Conservation (phyloP, 768 basidiomycete genomes). For the Suillus luteus region DNA sequence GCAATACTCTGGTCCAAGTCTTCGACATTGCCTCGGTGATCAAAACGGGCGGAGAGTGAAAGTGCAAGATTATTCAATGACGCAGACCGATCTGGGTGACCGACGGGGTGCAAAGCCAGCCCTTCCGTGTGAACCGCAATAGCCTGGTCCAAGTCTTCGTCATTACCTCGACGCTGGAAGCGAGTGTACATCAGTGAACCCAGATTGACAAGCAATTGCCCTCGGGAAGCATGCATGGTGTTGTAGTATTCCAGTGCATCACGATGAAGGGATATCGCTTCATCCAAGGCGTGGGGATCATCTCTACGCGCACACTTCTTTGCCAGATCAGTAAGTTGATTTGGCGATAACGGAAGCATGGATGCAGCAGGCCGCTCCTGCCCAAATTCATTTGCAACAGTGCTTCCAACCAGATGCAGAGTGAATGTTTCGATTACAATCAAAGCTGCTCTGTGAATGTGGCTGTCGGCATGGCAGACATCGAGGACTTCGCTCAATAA, state of each 20-base stretch:
- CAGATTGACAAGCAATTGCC: background rate
- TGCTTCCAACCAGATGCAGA: background rate
- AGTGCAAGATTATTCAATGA: background rate
- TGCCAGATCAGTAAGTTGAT: background rate
- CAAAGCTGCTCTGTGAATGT: background rate
- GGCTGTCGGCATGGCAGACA: background rate
- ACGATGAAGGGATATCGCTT: background rate
- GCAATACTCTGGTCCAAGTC: background rate
- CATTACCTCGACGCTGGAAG: background rate
- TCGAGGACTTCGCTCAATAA: background rate
- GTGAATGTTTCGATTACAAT: background rate
- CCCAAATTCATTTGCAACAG: background rate
- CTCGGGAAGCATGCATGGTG: background rate
- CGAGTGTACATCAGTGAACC: fast-evolving
- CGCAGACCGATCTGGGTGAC: background rate
- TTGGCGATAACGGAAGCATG: background rate
- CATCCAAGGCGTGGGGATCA: background rate
- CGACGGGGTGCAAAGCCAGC: background rate
- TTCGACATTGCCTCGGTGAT: background rate
- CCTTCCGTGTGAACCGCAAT: background rate
- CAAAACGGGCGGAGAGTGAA: background rate
- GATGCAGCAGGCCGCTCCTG: background rate
- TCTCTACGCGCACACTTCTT: background rate
- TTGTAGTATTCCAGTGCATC: background rate
- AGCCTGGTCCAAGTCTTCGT: background rate